These are phyloP conservation scores for Yarrowia hollandica DNA, from an alignment of 805 yeast genomes.

Conservation along the genomic window DNA sequence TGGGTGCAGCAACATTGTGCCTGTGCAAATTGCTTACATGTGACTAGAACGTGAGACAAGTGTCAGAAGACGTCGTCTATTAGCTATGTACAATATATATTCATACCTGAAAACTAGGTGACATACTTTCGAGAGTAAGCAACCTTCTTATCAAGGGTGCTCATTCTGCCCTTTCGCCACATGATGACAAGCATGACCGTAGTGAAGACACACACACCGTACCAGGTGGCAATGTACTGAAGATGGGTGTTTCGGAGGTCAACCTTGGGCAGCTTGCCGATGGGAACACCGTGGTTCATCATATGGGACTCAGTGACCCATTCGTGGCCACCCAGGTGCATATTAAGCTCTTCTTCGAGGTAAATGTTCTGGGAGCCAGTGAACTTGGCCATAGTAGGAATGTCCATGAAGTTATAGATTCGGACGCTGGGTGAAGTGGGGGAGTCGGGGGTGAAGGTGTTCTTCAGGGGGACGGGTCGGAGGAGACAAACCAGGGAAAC, in stretches of 20 bases:
- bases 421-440: constrained; percentile 59
- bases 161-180: constrained; percentile 45
- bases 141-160: constrained; percentile 22
- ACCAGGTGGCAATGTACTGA: constrained; percentile 94
- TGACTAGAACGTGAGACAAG: too few relatives aligned
- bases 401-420: constrained; percentile 72
- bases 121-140: constrained; percentile 28
- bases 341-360: constrained; percentile 49
- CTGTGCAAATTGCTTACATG: too few relatives aligned
- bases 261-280: constrained; percentile 79
- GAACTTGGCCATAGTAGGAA: constrained; percentile 72
- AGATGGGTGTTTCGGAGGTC: constrained; percentile 85
- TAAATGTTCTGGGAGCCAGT: constrained; percentile 71
- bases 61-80: background rate
- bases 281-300: constrained; percentile 80
- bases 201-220: constrained; percentile 76
- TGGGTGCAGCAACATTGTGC: too few relatives aligned
- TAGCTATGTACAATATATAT: constrained; percentile 15
- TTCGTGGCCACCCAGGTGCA: constrained; percentile 43
- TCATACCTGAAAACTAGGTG: background rate
- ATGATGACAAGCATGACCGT: constrained; percentile 61
- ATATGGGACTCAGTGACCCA: constrained; percentile 51
- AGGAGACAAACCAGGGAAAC: constrained; percentile 73
- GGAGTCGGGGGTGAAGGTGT: constrained; percentile 68
- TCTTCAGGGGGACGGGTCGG: constrained; percentile 63